Base-by-base conservation (phyloP, 805 yeast genomes). In the Ogataea trehaloabstinens region DNA sequence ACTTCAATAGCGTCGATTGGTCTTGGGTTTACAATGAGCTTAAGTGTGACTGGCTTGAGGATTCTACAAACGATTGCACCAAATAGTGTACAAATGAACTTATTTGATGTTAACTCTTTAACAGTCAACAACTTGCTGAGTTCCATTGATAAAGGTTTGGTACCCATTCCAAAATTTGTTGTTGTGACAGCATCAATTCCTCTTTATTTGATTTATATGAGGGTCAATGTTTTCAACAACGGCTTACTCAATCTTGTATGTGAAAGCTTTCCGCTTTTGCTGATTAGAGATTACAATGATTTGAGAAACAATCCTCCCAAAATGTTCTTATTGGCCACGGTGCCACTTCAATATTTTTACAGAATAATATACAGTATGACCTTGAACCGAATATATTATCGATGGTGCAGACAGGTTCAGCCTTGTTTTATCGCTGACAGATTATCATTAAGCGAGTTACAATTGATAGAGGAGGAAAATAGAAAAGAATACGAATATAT, bases 351-450 rank as follows among this genome's bases (percentile, higher is more conserved):
- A 19, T 45, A 35, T 32, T 13, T 42, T 4, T 56, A 45, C 46
- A 53, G 36, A 28, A 18, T 41, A 1, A n/a, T 30, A 45, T 57
- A 44, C 60, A 59, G 36, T 41, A 24, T 45, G 38, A 38, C 61
- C 32, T 30, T 56, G 42, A 67, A 69, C 44, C 51, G 66, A 28
- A 8, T 57, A 3, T 67, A 68, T 45, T 68, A 64, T 40, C 52
- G 52, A 13, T 60, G 64, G 64, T 53, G 60, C 24, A 50, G 50
- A 28, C 43, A 46, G 12, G 52, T 56, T 1, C 67, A 60, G 35
- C 68, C 69, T 1, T 58, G 58, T 38, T 64, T 64, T 35, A 46
- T 61, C 32, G 63, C 66, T 15, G 67, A 61, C 41, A 46, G 60
- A 21, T 30, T 65, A 6, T 53, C 67, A 1, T 17, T 49, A 16